Base-by-base conservation (phyloP, 257 asterid species). In the Przewalskia tangutica region DNA sequence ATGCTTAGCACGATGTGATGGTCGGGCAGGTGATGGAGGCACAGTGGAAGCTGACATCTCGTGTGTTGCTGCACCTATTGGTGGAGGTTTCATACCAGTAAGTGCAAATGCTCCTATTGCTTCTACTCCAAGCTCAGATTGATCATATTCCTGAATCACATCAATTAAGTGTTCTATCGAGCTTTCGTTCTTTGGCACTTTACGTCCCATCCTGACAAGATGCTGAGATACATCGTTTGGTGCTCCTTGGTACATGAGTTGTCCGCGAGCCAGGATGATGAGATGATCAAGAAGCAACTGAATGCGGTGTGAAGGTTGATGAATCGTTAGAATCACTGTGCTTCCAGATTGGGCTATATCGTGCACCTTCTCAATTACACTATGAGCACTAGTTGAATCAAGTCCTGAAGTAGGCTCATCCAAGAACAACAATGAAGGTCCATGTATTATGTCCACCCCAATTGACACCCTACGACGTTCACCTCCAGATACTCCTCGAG, bases 371-470 rank as follows among this genome's bases (percentile, higher is more conserved):
- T 94, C 97, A 48, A 94, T 91, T 63, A 94, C 97, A 42, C 93
- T 92, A 80, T 90, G 88, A 1, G 98, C 97, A 54, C 97, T 94
- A n/a, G 97, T 94, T 60, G 98, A 94, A 86, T 94, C 98, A 4
- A 94, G 87, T 1, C 98, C 98, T 0, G 97, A 92, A 34, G 98
- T 94, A 1, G 97, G 98, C 83, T 94, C 98, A 82, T 94, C 98
- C 70, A 92, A 77, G 88, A 94, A 94, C 4, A 92, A 83, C 34
- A 92, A 90, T 3, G 94, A 86, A 0, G 98, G 98, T 20, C 95
- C 97, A 59, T 94, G 98, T 77, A 94, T 94, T 81, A 94, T 92
- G 88, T 94, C 97, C 2, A 89, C 93, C 18, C 97, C 97, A 8
- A 94, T 94, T 10, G 98, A 89, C 6, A 94, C 98, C 81, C 98